Evolutionary conservation across 2,329 filamentous ascomycete genomes (phyloP), one percentile per base, ranked within the genome.

Genomic region (Ceratocystis smalleyi): DNA sequence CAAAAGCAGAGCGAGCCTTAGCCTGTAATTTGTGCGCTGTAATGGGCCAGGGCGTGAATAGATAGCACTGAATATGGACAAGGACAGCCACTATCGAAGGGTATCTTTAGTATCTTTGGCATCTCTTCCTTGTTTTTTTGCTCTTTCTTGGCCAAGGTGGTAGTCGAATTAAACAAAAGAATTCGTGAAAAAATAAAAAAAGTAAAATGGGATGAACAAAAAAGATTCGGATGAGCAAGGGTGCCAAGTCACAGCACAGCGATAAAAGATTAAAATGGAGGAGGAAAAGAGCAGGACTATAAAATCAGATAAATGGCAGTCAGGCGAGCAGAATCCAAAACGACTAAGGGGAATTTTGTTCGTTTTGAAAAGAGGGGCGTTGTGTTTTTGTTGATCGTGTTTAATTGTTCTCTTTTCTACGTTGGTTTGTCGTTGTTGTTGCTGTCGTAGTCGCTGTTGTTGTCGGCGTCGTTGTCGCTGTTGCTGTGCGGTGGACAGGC

Each of bases 181-280:
- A 57, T 19, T 57, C 12, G 51, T 1, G 27, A 22, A 4, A 49
- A 49, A 22, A 51, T 24, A 51, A 24, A 51, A 35, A 57, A 57
- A 30, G 27, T n/a, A 61, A 61, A 61, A 61, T 61, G 59, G 59
- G 59, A 61, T 61, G 59, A 61, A 61, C 59, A 61, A 61, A 61
- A 54, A 61, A 27, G 12, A 61, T 61, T 30, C 40, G 27, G 59
- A 47, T 22, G 40, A 61, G 59, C 59, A 61, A 61, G 59, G 59
- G 59, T 47, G 59, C 22, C 35, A 40, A 57, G 54, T 57, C 27
- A 32, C 12, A 57, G 15, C 47, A 24, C 12, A 35, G 8, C 22
- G 47, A 51, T 51, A 51, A 32, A 57, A 57, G 54, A 22, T 12
- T 49, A 49, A 49, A 49, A 40, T 40, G 35, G 35, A 57, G 54